Evolutionary conservation across 352 stramenopile genomes (phyloP), one percentile per base, ranked within the genome.

Genomic region (Pythium diclinum): DNA sequence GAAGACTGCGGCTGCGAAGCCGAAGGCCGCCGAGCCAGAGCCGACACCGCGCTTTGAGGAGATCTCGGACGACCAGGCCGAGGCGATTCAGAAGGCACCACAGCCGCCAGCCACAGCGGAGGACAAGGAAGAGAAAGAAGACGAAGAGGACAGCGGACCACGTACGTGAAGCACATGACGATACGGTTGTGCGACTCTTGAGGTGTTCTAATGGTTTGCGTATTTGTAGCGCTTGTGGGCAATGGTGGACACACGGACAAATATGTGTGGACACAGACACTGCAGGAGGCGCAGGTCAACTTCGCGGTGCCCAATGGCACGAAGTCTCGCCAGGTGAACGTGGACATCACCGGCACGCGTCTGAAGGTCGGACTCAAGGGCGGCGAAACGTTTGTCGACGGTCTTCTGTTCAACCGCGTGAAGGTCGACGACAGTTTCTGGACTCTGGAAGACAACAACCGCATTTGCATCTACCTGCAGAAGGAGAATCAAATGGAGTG

Each of bases 401-500:
- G 91, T n/a, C 42, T 76, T 16, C 78, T 99, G 6, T 89, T 94
- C 76, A 98, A 99, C 63, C 78, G 89, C 38, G 88, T 99, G 30
- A 98, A 99, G 63, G 85, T 98, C 49, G 98, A 99, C 66, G 98
- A 99, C 77, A 98, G 91, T 69, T 99, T 99, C 71, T 99, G 98
- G 98, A 99, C 97, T 6, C 78, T 99, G n/a, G 88, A 96, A 66
- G 88, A 96, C 68, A 75, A 81, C 65, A 92, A 92, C 55, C 83
- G 85, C 57, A 88, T 96, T 51, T 92, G 91, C 44, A 75, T 99
- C 40, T 98, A 97, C 59, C 69, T 99, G 23, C 91, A 98, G 74
- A 99, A 99, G 75, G 87, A 98, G 17, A 99, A 99, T 77, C 84
- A 98, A 74, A 99, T 99, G 96, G 96, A 99, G 87, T 99, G 98